phyloP scores from a whole-genome alignment of 768 basidiomycete genomes.

The Mycena sanguinolenta region DNA sequence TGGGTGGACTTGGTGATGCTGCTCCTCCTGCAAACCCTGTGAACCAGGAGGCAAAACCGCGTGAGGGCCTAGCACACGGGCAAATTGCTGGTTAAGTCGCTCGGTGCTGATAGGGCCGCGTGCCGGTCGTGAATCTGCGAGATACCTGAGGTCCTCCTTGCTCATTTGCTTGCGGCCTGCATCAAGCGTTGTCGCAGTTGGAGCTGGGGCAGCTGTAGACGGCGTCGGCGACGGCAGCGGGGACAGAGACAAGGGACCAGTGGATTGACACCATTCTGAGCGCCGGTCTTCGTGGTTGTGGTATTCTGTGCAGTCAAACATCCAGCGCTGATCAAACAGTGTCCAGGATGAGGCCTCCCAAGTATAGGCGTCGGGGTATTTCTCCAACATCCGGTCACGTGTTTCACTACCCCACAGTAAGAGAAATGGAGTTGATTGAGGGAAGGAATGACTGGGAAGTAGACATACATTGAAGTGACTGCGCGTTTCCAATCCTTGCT shows the following conservation, averaged over 20 bases:
- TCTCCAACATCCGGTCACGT: neutral
- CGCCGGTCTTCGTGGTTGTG: no score
- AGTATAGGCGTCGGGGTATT: neutral
- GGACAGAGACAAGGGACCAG: no score
- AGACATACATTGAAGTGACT: neutral
- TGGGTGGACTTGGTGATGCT: neutral
- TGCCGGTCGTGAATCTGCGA: neutral
- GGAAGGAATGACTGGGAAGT: neutral
- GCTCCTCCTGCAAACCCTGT: neutral
- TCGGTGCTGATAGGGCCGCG: conserved; percentile 1
- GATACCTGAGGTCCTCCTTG: neutral
- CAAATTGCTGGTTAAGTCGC: conserved; percentile 1
- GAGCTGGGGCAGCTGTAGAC: no score
- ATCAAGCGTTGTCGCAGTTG: no score
- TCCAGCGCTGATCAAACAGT: no score
- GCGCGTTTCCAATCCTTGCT: neutral
- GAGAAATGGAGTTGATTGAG: neutral
- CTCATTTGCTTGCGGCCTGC: no score
- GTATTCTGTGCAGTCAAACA: no score
- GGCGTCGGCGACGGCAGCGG: no score
- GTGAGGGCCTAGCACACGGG: neutral
- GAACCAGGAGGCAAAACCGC: neutral
- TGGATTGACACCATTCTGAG: no score
- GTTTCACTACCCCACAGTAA: neutral
- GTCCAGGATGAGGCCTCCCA: neutral